These are phyloP conservation scores for Phaseolus coccineus DNA, from an alignment of 331 rosid genomes.

Conservation along the genomic window DNA sequence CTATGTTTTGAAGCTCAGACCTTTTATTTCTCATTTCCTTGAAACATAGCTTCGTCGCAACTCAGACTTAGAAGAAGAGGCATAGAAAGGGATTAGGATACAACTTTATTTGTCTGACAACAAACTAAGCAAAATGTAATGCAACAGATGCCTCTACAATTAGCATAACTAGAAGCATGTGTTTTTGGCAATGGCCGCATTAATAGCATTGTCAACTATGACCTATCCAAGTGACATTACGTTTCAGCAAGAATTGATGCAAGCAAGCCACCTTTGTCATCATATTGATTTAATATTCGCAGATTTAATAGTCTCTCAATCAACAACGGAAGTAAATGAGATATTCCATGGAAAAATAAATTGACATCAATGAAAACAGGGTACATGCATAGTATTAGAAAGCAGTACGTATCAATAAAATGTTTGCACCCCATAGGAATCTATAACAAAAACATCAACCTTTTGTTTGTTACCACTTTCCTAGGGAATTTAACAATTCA, in stretches of 20 bases:
- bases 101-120: constrained; percentile 3
- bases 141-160: constrained; percentile 2
- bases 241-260: constrained; percentile 1
- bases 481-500: constrained; percentile 33
- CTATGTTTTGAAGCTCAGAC: neutral
- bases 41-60: neutral
- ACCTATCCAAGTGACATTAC: neutral
- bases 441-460: constrained; percentile 10
- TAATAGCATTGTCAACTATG: neutral
- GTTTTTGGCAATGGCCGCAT: neutral
- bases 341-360: neutral
- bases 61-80: neutral
- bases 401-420: neutral
- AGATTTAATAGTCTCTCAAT: constrained; percentile 15
- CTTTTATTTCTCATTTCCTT: constrained; percentile 10
- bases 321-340: constrained; percentile 31
- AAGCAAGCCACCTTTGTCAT: constrained; percentile 20
- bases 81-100: neutral
- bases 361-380: neutral
- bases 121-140: neutral
- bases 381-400: constrained; percentile 18
- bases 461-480: neutral
- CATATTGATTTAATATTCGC: neutral
- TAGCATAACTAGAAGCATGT: neutral
- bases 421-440: constrained; percentile 27